Percentiles rank a stretch among this genome's conserved stretches.
Evolutionary conservation across 176 grass and related monocot species (phyloP).

Genomic region (Hordeum vulgare): MorexV3_pseudomolecules_assembly NC_058520.1:609142178-609142677

Average conservation of each 20-base stretch:
- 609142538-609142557: too few relatives aligned
- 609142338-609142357: conserved; percentile 92
- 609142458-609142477: too few relatives aligned
- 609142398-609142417: conserved; percentile 86
- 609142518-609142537: too few relatives aligned
- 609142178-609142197: background rate
- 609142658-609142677: background rate
- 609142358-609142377: conserved; percentile 53
- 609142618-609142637: too few relatives aligned
- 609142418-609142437: too few relatives aligned
- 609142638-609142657: background rate
- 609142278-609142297: too few relatives aligned
- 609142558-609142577: too few relatives aligned
- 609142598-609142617: too few relatives aligned
- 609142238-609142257: conserved; percentile 6
- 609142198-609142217: background rate
- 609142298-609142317: conserved; percentile 71
- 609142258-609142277: background rate
- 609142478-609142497: too few relatives aligned
- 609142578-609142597: too few relatives aligned
- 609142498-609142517: too few relatives aligned
- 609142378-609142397: conserved; percentile 84
- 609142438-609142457: too few relatives aligned
- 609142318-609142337: conserved; percentile 73
- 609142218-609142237: background rate